phyloP scores from a whole-genome alignment of 805 yeast genomes.

The Wickerhamiella domercqiae region DNA sequence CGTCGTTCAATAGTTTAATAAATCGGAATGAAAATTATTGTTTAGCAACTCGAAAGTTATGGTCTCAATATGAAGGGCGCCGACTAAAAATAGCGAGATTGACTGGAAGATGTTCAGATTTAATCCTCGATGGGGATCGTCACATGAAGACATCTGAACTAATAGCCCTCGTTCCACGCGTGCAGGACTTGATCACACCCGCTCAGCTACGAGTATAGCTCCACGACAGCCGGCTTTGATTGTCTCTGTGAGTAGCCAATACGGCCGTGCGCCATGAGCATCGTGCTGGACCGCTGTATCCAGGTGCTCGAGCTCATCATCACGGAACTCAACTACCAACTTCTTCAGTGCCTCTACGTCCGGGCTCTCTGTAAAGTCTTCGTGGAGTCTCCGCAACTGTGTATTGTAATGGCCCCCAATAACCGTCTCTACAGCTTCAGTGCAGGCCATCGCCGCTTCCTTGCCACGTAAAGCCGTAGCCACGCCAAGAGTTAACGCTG shows the following conservation, averaged over 20 bases:
- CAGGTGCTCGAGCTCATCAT: conserved; percentile 88
- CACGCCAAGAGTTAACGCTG: conserved; percentile 76
- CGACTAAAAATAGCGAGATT: too few relatives aligned
- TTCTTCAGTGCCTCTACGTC: conserved; percentile 47
- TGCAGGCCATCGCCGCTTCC: conserved; percentile 99
- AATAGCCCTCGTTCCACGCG: too few relatives aligned
- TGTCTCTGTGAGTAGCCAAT: conserved; percentile 72
- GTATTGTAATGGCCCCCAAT: conserved; percentile 92
- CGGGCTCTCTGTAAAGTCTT: conserved; percentile 35
- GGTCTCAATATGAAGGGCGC: too few relatives aligned
- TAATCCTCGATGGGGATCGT: too few relatives aligned
- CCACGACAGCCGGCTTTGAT: conserved; percentile 68
- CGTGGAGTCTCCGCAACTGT: conserved; percentile 64
- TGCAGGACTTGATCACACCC: conserved; percentile 42
- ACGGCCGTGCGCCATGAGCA: conserved; percentile 86
- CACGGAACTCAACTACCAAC: conserved; percentile 64
- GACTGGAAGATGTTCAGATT: too few relatives aligned
- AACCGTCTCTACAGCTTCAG: conserved; percentile 96
- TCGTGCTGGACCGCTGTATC: conserved; percentile 88
- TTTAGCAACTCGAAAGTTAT: too few relatives aligned
- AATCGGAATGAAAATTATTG: too few relatives aligned
- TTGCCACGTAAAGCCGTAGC: conserved; percentile 76
- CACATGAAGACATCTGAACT: too few relatives aligned
- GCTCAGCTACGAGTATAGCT: conserved; percentile 88
- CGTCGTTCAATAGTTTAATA: too few relatives aligned